Evolutionary conservation across 2,329 filamentous ascomycete species (phyloP), one percentile per base, ranked within the genome.

Genomic region (Karstenula rhodostoma): DNA sequence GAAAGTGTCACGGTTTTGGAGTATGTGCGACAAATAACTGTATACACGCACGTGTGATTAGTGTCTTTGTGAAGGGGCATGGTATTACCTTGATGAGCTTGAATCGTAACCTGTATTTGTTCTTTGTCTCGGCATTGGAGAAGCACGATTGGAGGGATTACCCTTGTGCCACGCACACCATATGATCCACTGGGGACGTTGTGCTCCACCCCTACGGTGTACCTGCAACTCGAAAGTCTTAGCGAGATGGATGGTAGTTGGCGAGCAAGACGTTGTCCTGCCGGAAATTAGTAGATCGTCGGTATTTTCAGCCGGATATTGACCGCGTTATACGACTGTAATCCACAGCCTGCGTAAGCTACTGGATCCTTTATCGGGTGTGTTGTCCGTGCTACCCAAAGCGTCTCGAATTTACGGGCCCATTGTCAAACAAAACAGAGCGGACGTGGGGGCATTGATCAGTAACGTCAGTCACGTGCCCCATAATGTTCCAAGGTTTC

Each of bases 371-470:
- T 12, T 12, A 22, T 23, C 9, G n/a, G n/a, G 4, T 10, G 2
- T 44, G 4, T 19, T 7, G 7, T 44, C 42, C 10, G 42, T 44
- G 19, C 42, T 19, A 22, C 42, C 19, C 9, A 44, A 22, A 19
- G 37, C 37, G 35, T 40, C n/a, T 40, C 29, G 8, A 32, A 9
- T 9, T 6, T 9, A 32, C 8, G 13, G 19, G n/a, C 19, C 8
- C 6, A 6, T 22, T 9, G 9, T 23, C 19, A 12, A 23, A 44
- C 19, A 7, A 40, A 40, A 22, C 8, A 44, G 42, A 19, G 40
- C n/a, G 40, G 40, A 19, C 42, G 42, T 44, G 44, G 44, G 44
- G 44, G 44, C 44, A 47, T 47, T 17, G 27, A 47, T 47, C 23
- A 19, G 12, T 47, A 23, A 47, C 29, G 44, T 27, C 27, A 19